phyloP scores from a whole-genome alignment of 2,329 filamentous ascomycete species.

The Colletotrichum sp. region DNA sequence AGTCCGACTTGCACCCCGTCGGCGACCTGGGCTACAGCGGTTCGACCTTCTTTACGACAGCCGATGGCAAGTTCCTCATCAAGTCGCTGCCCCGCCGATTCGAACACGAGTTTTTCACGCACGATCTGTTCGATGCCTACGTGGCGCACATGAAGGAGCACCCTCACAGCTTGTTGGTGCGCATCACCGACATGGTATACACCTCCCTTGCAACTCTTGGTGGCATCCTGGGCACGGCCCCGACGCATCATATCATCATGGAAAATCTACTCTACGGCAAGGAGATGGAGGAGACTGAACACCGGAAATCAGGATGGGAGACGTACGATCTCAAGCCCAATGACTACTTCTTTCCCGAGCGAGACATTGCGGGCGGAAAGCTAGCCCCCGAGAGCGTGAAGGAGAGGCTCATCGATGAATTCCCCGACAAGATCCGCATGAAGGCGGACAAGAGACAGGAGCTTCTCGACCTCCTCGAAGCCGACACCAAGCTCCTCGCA shows the following conservation, averaged over 20 bases:
- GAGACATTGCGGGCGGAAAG: slow-evolving; percentile 69
- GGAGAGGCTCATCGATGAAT: slow-evolving; percentile 69
- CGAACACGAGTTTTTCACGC: slow-evolving; percentile 73
- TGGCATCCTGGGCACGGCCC: slow-evolving; percentile 62
- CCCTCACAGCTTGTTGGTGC: slow-evolving; percentile 67
- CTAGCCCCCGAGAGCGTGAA: slow-evolving; percentile 70
- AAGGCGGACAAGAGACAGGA: slow-evolving; percentile 57
- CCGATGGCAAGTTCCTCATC: slow-evolving; percentile 70
- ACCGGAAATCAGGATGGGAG: slow-evolving; percentile 59
- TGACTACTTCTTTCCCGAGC: slow-evolving; percentile 77
- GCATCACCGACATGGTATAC: slow-evolving; percentile 74
- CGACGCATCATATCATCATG: slow-evolving; percentile 79
- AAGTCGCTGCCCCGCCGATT: slow-evolving; percentile 74
- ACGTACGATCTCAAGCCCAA: slow-evolving; percentile 77
- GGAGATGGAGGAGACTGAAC: slow-evolving; percentile 42
- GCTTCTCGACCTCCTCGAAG: slow-evolving; percentile 59
- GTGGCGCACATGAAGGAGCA: slow-evolving; percentile 66
- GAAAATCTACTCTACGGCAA: slow-evolving; percentile 74
- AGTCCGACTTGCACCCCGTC: slow-evolving; percentile 54
- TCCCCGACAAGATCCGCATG: slow-evolving; percentile 69
- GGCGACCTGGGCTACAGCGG: slow-evolving; percentile 78
- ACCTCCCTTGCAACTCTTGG: slow-evolving; percentile 63
- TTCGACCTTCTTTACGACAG: slow-evolving; percentile 76
- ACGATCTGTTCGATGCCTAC: slow-evolving; percentile 71
- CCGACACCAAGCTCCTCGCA: slow-evolving; percentile 68